A percentile compares a stretch with the other conserved stretches of the same genome.
These are phyloP conservation scores for Casuarina equisetifolia DNA, from an alignment of 306 rosid species.

Conservation along the genomic window DNA sequence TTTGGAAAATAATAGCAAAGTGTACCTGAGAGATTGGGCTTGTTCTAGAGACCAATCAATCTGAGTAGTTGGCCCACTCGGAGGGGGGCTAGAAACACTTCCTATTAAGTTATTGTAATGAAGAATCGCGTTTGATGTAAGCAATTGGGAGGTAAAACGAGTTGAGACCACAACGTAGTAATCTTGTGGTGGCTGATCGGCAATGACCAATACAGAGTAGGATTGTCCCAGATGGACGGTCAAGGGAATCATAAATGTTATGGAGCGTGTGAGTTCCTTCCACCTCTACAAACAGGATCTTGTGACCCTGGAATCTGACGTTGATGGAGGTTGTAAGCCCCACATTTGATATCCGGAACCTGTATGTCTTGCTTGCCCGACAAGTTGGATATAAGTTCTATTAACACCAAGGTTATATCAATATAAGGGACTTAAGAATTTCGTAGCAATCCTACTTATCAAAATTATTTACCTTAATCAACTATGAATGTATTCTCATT, in stretches of 20 bases:
- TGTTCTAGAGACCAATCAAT: conserved; percentile 84
- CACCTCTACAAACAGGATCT: conserved; percentile 72
- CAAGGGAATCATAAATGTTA: conserved; percentile 73
- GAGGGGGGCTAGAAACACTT: conserved; percentile 57
- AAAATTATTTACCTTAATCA: conserved; percentile 60
- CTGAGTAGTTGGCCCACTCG: conserved; percentile 69
- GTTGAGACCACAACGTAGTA: conserved; percentile 70
- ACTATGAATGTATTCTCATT: conserved; percentile 55
- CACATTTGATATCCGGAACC: conserved; percentile 80
- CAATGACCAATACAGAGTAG: conserved; percentile 72
- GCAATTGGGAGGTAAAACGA: conserved; percentile 65
- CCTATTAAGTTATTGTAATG: conserved; percentile 67
- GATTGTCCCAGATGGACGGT: conserved; percentile 80
- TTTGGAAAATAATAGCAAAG: neutral
- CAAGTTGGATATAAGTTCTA: conserved; percentile 20
- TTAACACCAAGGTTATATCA: conserved; percentile 7
- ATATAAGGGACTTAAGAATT: neutral
- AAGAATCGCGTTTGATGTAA: conserved; percentile 55
- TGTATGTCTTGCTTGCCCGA: conserved; percentile 69
- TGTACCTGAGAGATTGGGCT: conserved; percentile 75
- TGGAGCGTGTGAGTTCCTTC: conserved; percentile 90
- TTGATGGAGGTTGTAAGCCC: conserved; percentile 74
- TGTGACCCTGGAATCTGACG: conserved; percentile 86
- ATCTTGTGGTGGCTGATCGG: conserved; percentile 71
- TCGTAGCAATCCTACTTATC: neutral